These are phyloP conservation scores for Leucosporidium creatinivorum DNA, from an alignment of 768 basidiomycete species.

Conservation along the genomic window DNA sequence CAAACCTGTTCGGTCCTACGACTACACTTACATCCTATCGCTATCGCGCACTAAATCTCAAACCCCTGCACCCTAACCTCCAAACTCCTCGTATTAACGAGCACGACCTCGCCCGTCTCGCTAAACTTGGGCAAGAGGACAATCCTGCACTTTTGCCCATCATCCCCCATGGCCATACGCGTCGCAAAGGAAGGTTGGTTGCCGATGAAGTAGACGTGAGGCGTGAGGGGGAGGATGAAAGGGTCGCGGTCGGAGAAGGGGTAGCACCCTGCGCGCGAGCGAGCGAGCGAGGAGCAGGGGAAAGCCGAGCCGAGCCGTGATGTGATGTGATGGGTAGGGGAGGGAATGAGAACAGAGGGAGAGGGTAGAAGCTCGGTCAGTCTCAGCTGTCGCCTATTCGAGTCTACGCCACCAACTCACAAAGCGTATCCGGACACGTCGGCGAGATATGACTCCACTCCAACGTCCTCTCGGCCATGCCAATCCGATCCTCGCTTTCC, in stretches of 20 bases:
- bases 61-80: slow-evolving; percentile 49
- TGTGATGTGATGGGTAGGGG: neutral
- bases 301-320: neutral
- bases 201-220: slow-evolving; percentile 86
- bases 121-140: slow-evolving; percentile 75
- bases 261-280: slow-evolving; percentile 62
- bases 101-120: slow-evolving; percentile 65
- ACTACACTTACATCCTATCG: no score
- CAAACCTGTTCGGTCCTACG: no score
- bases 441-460: slow-evolving; percentile 97
- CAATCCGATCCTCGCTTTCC: slow-evolving; percentile 55
- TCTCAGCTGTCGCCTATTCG: neutral
- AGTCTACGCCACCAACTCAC: slow-evolving; percentile 37
- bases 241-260: slow-evolving; percentile 83
- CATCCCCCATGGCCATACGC: slow-evolving; percentile 52
- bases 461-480: slow-evolving; percentile 68
- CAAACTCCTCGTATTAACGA: slow-evolving; percentile 71
- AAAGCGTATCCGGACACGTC: slow-evolving; percentile 94
- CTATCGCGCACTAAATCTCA: no score
- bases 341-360: slow-evolving; percentile 1
- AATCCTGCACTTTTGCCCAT: slow-evolving; percentile 49
- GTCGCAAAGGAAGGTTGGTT: slow-evolving; percentile 80
- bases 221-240: slow-evolving; percentile 76
- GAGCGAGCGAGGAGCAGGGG: neutral
- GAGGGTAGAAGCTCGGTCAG: neutral